Evolutionary conservation across 345 rosid species (phyloP).

Genomic region (Kernera saxatilis): DNA sequence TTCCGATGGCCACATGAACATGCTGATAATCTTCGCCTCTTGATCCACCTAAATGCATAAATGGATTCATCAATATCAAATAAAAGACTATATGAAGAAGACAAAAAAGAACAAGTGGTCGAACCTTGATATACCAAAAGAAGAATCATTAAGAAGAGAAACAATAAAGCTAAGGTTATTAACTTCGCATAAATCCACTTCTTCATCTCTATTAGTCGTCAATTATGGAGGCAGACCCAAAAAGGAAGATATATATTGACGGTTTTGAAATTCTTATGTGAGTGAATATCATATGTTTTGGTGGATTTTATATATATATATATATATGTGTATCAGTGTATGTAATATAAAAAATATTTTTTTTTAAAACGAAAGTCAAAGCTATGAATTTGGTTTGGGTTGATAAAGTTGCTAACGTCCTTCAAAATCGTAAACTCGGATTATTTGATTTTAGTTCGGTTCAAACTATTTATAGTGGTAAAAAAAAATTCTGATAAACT

Average conservation of each 20-base stretch:
- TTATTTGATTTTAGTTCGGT: too few species aligned
- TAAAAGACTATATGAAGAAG: neutral
- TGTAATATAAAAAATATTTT: too few species aligned
- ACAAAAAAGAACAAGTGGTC: neutral
- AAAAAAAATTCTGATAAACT: too few species aligned
- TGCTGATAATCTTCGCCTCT: neutral
- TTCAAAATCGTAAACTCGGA: too few species aligned
- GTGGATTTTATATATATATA: neutral
- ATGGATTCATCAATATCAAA: neutral
- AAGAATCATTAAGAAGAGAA: neutral
- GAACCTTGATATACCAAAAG: neutral
- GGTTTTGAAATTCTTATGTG: neutral
- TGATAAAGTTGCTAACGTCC: too few species aligned
- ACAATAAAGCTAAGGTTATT: neutral
- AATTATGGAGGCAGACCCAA: too few species aligned
- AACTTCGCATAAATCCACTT: neutral
- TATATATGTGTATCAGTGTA: too few species aligned
- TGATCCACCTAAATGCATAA: neutral
- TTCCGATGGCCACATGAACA: neutral
- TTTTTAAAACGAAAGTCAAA: too few species aligned
- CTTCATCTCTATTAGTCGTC: too few species aligned
- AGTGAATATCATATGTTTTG: neutral
- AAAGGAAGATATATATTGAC: neutral
- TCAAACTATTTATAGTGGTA: too few species aligned
- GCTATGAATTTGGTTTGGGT: too few species aligned